Base-by-base conservation (phyloP, 805 yeast genomes). In the Cyberlindnera mrakii region DNA sequence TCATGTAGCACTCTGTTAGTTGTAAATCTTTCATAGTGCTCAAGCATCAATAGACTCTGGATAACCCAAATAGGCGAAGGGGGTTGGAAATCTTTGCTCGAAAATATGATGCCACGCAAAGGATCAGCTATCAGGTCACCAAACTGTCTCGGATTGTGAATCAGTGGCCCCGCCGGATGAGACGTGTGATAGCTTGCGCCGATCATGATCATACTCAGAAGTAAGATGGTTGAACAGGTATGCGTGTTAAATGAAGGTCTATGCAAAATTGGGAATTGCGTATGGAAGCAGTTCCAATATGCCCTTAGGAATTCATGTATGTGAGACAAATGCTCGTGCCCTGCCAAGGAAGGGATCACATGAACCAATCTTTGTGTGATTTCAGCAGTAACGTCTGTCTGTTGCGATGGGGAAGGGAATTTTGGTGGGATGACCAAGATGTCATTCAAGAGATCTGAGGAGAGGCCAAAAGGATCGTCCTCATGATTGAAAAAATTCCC, bases 61-160 rank as follows among this genome's bases (percentile, higher is more conserved):
- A 88, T 69, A 9, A 87, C 76, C 82, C 90, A 87, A 8, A 83
- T 66, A 48, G 72, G 72, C 0, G 88, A 82, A 0, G 96, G 96
- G 1, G 95, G 82, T 44, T 75, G 77, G 58, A 85, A 86, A 42
- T 79, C 85, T 7, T 78, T 78, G 38, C 82, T 76, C 32, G 83
- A 76, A 56, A 87, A 87, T 3, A 88, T 70, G 27, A 75, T 64
- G 74, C 81, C 83, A 41, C 96, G 64, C 25, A 87, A 62, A 0
- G 95, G 72, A 3, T 59, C 62, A 31, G 69, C 65, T 32, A 68
- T 68, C 32, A 63, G 44, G 45, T 66, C 70, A 18, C 59, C 59
- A 45, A 58, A 54, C 34, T 48, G 54, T 38, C 60, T 43, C 19
- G 62, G 54, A 30, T 47, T 44, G 19, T 18, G 38, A 3, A 40